These are phyloP conservation scores for Escallonia rubra DNA, from an alignment of 129 eudicot species.

Conservation along the genomic window DNA sequence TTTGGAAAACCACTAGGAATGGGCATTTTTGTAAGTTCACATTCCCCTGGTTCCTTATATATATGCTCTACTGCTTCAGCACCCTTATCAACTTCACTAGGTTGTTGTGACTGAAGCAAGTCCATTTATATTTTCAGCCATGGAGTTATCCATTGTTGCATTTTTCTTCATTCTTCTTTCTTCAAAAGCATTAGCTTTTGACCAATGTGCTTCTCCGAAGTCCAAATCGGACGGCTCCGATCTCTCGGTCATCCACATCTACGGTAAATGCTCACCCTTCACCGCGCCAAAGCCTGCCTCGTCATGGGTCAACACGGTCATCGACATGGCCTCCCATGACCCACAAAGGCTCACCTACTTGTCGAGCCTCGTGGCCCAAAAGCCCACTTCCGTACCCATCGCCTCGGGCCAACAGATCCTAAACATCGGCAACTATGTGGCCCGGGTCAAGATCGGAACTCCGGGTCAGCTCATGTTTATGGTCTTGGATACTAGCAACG, in stretches of 20 bases:
- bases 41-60: slow-evolving; percentile 3
- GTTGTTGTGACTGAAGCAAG: slow-evolving; percentile 3
- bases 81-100: not conserved
- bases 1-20: not conserved
- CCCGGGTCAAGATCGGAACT: slow-evolving; percentile 65
- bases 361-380: slow-evolving; percentile 43
- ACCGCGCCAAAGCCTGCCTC: slow-evolving; percentile 47
- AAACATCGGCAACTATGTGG: slow-evolving; percentile 68
- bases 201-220: slow-evolving; percentile 48
- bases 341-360: slow-evolving; percentile 59
- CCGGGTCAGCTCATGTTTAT: slow-evolving; percentile 90
- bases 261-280: slow-evolving; percentile 91
- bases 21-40: slow-evolving; percentile 19
- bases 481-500: slow-evolving; percentile 85
- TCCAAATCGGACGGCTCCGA: slow-evolving; percentile 37
- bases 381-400: slow-evolving; percentile 45
- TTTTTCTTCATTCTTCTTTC: slow-evolving; percentile 39
- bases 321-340: slow-evolving; percentile 82
- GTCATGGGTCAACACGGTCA: slow-evolving; percentile 61
- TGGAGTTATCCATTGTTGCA: slow-evolving; percentile 35
- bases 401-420: slow-evolving; percentile 75
- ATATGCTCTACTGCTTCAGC: not conserved
- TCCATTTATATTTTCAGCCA: slow-evolving; percentile 8
- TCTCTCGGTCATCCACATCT: slow-evolving; percentile 68
- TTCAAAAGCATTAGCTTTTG: slow-evolving; percentile 30